Base-by-base conservation (phyloP, 805 yeast species). In the Myxozyma vanderwaltii region DNA sequence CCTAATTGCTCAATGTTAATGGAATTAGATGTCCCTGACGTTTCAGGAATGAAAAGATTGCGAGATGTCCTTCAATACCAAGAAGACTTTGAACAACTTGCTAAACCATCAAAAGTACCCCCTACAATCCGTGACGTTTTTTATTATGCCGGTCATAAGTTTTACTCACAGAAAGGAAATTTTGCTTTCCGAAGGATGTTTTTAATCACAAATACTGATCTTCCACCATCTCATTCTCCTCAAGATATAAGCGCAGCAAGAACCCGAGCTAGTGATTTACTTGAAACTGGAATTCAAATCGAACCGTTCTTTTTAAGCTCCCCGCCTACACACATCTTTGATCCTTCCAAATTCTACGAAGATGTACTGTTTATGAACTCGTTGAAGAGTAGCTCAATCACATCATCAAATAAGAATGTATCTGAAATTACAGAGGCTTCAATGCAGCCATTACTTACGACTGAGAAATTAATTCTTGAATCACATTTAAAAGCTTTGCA, bases 191-290 rank as follows among this genome's bases (percentile, higher is more conserved):
- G 81, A 64, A 84, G 86, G 66, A 73, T 89, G 2, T 80, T 89
- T 63, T 74, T 90, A 69, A 82, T 91, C 68, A 89, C 96, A 0
- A 87, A 86, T 69, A 84, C 86, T 69, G 94, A 87, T 65, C 73
- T 72, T 47, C 97, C 97, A 0, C 80, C 74, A 63, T 76, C 77
- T 54, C 74, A 75, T 6, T 75, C 78, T 15, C 57, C 67, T 1
- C 75, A 70, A 5, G 73, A 77, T 2, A 54, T 79, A 66, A 76
- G 76, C 47, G 74, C 81, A 4, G 74, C 89, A 24, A 79, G 85
- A 64, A 81, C 81, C 19, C 75, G 85, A 4, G 77, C 86, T 13
- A 79, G 79, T 40, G 94, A 88, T 70, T 77, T 84, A 56, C 81
- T 81, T 56, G 82, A 82, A 53, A 75, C 77, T 17, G 74, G 72